These are phyloP conservation scores for Cubamyces lactineus DNA, from an alignment of 768 basidiomycete species.

Conservation along the genomic window DNA sequence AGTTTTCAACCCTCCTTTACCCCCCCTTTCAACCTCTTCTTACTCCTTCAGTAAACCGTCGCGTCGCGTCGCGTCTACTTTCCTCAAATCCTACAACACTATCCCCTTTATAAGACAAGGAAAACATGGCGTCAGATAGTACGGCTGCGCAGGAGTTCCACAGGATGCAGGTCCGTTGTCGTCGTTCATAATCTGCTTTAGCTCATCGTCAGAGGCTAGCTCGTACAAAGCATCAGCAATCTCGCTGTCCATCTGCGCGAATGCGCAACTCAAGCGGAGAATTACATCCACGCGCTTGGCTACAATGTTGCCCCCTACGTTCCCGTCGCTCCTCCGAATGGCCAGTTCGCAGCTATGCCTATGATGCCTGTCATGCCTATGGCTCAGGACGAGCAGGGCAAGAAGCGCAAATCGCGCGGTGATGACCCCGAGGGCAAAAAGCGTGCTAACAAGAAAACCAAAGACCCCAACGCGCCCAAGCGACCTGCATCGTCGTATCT, in stretches of 20 bases:
- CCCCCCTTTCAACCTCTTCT: conserved; percentile 37
- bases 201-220: conserved; percentile 40
- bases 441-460: conserved; percentile 59
- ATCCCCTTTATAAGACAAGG: conserved; percentile 3
- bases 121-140: conserved; percentile 22
- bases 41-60: conserved; percentile 24
- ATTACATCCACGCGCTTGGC: conserved; percentile 55
- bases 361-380: neutral
- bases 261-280: conserved; percentile 62
- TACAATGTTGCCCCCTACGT: conserved; percentile 27
- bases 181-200: conserved; percentile 5
- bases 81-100: conserved; percentile 10
- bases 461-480: conserved; percentile 94
- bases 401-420: conserved; percentile 54
- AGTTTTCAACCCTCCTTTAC: conserved; percentile 45
- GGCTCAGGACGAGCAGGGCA: conserved; percentile 33
- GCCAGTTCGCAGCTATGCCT: conserved; percentile 18
- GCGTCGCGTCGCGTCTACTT: conserved; percentile 33
- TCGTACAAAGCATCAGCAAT: conserved; percentile 54
- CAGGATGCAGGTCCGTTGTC: conserved; percentile 35
- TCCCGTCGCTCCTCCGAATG: conserved; percentile 18
- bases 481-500: conserved; percentile 92
- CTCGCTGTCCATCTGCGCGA: conserved; percentile 68
- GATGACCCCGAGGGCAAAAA: conserved; percentile 41
- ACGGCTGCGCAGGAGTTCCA: conserved; percentile 34